Conservation (phyloP, 768 basidiomycete genomes). For the Tulasnella sp. region DNA sequence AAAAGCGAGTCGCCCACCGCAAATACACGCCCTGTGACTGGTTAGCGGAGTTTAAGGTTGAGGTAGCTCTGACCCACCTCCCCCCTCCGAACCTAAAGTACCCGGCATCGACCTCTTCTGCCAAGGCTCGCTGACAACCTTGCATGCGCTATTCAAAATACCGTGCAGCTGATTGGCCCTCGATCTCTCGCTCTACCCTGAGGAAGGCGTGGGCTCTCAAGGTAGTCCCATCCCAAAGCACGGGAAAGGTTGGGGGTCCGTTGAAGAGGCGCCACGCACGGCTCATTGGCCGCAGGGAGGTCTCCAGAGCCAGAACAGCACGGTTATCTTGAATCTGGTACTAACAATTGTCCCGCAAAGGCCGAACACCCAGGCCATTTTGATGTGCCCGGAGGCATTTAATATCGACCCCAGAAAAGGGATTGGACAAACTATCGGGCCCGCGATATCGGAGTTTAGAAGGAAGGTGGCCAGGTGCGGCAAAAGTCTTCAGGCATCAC, state of each 20-base stretch:
- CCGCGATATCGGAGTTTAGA: neutral
- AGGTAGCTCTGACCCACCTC: neutral
- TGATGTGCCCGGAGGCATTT: neutral
- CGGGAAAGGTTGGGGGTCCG: neutral
- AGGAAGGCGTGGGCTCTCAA: neutral
- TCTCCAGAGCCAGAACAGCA: neutral
- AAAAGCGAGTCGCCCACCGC: neutral
- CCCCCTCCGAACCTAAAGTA: neutral
- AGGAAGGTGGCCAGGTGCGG: neutral
- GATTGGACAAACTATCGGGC: neutral
- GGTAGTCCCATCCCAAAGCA: neutral
- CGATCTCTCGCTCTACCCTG: neutral
- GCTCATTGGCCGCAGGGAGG: neutral
- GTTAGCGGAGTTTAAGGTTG: slow-evolving; percentile 5
- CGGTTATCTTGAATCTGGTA: neutral
- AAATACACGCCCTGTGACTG: neutral
- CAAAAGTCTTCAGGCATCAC: neutral
- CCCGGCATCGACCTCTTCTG: slow-evolving; percentile 1
- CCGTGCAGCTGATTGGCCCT: neutral
- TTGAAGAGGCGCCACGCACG: neutral
- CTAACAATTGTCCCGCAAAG: neutral
- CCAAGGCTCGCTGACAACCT: neutral
- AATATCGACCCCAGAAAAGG: neutral
- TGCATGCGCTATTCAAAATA: neutral
- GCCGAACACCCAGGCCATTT: neutral